Evolutionary conservation across 345 rosid genomes (phyloP), one percentile per base, ranked within the genome.

Genomic region (Lumnitzera racemosa): DNA sequence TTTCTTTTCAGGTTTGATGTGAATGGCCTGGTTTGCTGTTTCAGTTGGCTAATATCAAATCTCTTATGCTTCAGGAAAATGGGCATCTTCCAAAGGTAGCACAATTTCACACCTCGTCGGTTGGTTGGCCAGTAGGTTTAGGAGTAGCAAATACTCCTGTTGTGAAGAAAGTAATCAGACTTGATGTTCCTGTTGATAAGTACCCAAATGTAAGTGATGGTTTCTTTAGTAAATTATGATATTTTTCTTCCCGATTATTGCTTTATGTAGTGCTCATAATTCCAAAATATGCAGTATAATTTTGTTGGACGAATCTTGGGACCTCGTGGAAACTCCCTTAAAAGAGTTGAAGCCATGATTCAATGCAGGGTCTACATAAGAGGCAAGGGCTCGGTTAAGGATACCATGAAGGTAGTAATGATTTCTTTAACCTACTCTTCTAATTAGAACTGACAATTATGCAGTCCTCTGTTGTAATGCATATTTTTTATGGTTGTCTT

Each of bases 301-400:
- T 94, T 94, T 76, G 97, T 90, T 61, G 99, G 99, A 29, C 78
- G 96, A 63, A 82, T 94, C 72, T 76, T 94, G 73, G 98, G 96
- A 63, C 97, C 99, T n/a, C 85, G 99, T 16, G 99, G 99, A 48
- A 89, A 94, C 75, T 94, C 97, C 63, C 77, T 94, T 48, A 94
- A 94, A 78, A 82, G 97, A 79, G 86, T 89, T 55, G 99, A 94
- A 72, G 83, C 85, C 41, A 36, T 78, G 81, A 87, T 91, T 24
- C 83, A 82, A 24, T 89, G 99, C 67, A 78, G 91, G 73, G 96
- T 94, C 55, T 89, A 80, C 66, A 89, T 89, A 57, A 84, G 96
- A 75, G 98, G 99, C 67, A 77, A 82, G 76, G 96, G 96, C 59
- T 94, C 99, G 0, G 89, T 90, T 47, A 94, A 94, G 71, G 97